Base-by-base conservation (phyloP, 2,329 filamentous ascomycete genomes). In the Neoarthrinium moseri region DNA sequence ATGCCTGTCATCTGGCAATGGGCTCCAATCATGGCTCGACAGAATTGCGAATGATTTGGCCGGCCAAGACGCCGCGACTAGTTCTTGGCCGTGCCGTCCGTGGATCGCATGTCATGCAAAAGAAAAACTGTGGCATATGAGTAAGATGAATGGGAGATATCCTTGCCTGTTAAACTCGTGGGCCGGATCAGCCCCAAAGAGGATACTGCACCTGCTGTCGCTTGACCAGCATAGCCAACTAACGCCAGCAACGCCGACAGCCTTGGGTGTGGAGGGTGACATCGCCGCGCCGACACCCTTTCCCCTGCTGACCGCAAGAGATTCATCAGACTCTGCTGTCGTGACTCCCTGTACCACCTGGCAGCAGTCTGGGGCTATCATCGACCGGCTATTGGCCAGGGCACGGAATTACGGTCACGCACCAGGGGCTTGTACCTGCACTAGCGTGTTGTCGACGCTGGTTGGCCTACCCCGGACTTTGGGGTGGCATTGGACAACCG, bases 21-120 rank as follows among this genome's bases (percentile, higher is more conserved):
- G 39, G 26, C 39, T 29, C 39, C 29, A 32, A 43, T 43, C 39
- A 32, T 32, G 29, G 39, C 21, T 13, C 18, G 21, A 23, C 21
- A 43, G n/a, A 26, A 29, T 24, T 29, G 27, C 27, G 23, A 43
- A n/a, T 43, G 39, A 43, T 43, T 43, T 43, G 39, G 29, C 39
- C 18, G 39, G 33, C 20, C 8, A 23, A 43, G 26, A n/a, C 33
- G 39, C 29, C 29, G 39, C 39, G 13, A 11, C 27, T 43, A 30
- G 20, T 24, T 33, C 27, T 21, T 17, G 17, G 12, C n/a, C n/a
- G n/a, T n/a, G n/a, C n/a, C n/a, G n/a, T n/a, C n/a, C n/a, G n/a
- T n/a, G n/a, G n/a, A n/a, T n/a, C n/a, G n/a, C n/a, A n/a, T n/a
- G n/a, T n/a, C n/a, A 11, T 37, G 35, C 35, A 37, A 34, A 34